Evolutionary conservation across 2,329 filamentous ascomycete genomes (phyloP), one percentile per base, ranked within the genome.

Genomic region (Pseudogymnoascus sp.): DNA sequence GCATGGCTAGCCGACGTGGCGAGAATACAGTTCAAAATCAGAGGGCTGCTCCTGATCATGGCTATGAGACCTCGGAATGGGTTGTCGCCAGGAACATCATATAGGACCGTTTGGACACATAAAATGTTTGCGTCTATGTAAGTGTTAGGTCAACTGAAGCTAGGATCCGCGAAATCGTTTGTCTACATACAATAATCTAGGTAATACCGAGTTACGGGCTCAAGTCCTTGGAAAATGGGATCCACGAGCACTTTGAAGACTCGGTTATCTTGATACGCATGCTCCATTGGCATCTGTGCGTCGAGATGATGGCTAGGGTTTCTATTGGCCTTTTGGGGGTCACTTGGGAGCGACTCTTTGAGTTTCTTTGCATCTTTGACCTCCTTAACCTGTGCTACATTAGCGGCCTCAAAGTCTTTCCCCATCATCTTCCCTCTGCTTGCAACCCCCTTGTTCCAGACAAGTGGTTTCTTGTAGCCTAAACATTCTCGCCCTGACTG

Each of bases 351-450:
- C 38, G 17, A 42, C 21, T 42, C 17, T n/a, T 17, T 11, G 9
- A 19, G n/a, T 3, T 21, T 42, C 38, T 42, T 42, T 42, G 38
- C 17, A 17, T 42, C 9, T 3, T 42, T 42, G 9, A 19, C 38
- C 38, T 42, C 38, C 38, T 42, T 17, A 19, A 42, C 9, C 38
- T 42, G 17, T 21, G 38, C 17, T 42, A 42, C 38, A 42, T 62
- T 23, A 35, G 17, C 26, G 13, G 21, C 38, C 17, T 42, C 38
- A 62, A 26, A 53, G 26, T 65, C 67, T 46, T 67, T 68, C 21
- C 68, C 68, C 68, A 70, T 70, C 68, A 70, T 69, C 66, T 70
- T 70, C 21, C 68, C 68, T 31, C 68, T 62, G 40, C 67, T 69
- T 21, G 68, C 68, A 50, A 70, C 67, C 19, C 68, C 68, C 40